Evolutionary conservation across 257 asterid species (phyloP).

Genomic region (Fraxinus pennsylvanica): DNA sequence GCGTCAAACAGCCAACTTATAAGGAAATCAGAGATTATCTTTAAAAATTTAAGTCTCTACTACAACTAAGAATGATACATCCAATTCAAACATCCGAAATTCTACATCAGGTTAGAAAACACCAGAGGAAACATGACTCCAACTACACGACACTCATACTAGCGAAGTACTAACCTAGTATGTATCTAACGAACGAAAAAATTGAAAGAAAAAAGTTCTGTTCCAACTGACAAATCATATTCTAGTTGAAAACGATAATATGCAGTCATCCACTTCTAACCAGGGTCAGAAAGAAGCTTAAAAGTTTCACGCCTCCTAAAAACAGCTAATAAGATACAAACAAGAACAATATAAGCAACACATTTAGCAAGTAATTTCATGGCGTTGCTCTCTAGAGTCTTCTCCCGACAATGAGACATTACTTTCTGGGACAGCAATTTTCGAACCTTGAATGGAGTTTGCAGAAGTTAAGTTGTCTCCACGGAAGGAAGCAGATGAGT

Average conservation of each 20-base stretch:
- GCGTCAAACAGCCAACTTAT: neutral
- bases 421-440: constrained; percentile 40
- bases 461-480: constrained; percentile 46
- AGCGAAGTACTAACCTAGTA: constrained; percentile 40
- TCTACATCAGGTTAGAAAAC: constrained; percentile 36
- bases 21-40: neutral
- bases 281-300: constrained; percentile 41
- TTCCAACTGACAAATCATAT: constrained; percentile 33
- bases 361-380: constrained; percentile 58
- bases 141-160: constrained; percentile 28
- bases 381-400: constrained; percentile 58
- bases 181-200: constrained; percentile 27
- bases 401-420: constrained; percentile 43
- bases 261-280: constrained; percentile 28
- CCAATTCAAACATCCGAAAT: constrained; percentile 33
- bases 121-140: constrained; percentile 5
- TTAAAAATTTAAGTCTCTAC: neutral
- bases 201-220: neutral
- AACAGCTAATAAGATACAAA: constrained; percentile 38
- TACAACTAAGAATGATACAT: constrained; percentile 28
- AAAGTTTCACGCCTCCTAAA: constrained; percentile 31
- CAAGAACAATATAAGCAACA: constrained; percentile 7
- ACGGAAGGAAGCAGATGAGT: constrained; percentile 51
- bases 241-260: constrained; percentile 32
- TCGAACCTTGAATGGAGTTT: constrained; percentile 45